These are phyloP conservation scores for Penicillium crustosum DNA, from an alignment of 2,329 filamentous ascomycete species.

Conservation along the genomic window DNA sequence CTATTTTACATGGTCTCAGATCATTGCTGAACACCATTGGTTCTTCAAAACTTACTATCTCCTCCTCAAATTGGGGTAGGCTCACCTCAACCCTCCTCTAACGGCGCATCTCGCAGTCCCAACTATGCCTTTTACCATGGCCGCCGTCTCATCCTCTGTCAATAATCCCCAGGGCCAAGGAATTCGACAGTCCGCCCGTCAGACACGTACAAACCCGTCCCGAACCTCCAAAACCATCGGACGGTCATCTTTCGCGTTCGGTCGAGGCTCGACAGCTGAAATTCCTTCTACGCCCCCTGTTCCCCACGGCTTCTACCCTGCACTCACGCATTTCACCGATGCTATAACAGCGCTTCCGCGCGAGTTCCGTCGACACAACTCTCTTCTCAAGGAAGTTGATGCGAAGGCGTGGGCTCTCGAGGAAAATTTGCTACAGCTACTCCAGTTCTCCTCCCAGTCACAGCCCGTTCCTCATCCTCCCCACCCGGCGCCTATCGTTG, in stretches of 20 bases:
- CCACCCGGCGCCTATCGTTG: slow-evolving; percentile 39
- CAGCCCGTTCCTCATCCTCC: slow-evolving; percentile 35
- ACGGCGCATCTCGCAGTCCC: slow-evolving; percentile 14
- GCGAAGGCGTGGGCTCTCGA: slow-evolving; percentile 91
- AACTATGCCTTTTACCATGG: slow-evolving; percentile 21
- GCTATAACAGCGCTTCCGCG: slow-evolving; percentile 88
- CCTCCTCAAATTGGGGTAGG: slow-evolving; percentile 9
- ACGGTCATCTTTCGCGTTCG: slow-evolving; percentile 42
- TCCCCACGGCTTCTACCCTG: slow-evolving; percentile 60
- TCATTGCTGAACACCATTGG: slow-evolving; percentile 2
- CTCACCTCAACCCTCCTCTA: slow-evolving; percentile 14
- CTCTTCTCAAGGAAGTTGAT: slow-evolving; percentile 94
- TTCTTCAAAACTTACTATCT: neutral
- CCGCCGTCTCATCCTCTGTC: slow-evolving; percentile 29
- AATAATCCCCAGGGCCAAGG: slow-evolving; percentile 31
- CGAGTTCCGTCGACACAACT: slow-evolving; percentile 94
- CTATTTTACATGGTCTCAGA: slow-evolving; percentile 1
- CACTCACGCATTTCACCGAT: slow-evolving; percentile 78
- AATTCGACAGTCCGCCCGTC: slow-evolving; percentile 42
- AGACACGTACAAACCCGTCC: slow-evolving; percentile 52
- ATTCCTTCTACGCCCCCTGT: slow-evolving; percentile 32
- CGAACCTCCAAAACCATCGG: slow-evolving; percentile 48
- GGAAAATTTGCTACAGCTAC: slow-evolving; percentile 73
- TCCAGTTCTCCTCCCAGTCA: slow-evolving; percentile 48
- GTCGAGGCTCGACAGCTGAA: slow-evolving; percentile 32